Base-by-base conservation (phyloP, 2,329 filamentous ascomycete species). In the Ophiostoma himal-ulmi region DNA sequence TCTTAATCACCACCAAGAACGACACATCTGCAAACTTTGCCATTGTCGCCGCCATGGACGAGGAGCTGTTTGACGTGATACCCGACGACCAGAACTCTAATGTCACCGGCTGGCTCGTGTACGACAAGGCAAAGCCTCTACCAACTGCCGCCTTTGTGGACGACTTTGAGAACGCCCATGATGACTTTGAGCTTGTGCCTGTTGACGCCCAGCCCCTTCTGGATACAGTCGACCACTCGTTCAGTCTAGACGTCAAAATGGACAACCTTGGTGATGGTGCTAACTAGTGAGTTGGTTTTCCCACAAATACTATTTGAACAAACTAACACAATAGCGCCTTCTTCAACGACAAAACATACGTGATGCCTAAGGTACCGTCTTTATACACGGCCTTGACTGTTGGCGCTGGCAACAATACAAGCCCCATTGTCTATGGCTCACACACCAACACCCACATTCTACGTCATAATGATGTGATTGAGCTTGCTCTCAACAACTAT, bases 331-430 rank as follows among this genome's bases (percentile, higher is more conserved):
- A 6, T n/a, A 74, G 83, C 69, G 89, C 87, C 71, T 89, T 89
- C 78, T 87, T 91, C 81, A 94, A 94, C 81, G 88, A 91, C 78
- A 86, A 92, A 73, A 93, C 91, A 34, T 96, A 94, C 77, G 84
- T 86, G 6, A 72, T 80, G 0, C 92, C 91, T 64, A 91, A 91
- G 76, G 92, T 95, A 0, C 93, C 93, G 0, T 89, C 89, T 0
- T 83, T 96, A 0, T 96, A 93, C 82, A 92, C 90, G 0, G 91
- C 85, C 0, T 82, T 96, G 3, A 88, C 86, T 0, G 80, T 88
- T 1, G 87, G 87, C 20, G 80, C 91, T 68, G 80, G 83, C n/a
- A 70, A 79, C 73, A 86, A 88, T 8, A 82, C 82, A 1, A 83
- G 92, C 72, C 81, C 88, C 0, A 74, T 77, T 1, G 81, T 93